Conservation (phyloP, 2,329 filamentous ascomycete species). For the Paraconiothyrium brasiliense region DNA sequence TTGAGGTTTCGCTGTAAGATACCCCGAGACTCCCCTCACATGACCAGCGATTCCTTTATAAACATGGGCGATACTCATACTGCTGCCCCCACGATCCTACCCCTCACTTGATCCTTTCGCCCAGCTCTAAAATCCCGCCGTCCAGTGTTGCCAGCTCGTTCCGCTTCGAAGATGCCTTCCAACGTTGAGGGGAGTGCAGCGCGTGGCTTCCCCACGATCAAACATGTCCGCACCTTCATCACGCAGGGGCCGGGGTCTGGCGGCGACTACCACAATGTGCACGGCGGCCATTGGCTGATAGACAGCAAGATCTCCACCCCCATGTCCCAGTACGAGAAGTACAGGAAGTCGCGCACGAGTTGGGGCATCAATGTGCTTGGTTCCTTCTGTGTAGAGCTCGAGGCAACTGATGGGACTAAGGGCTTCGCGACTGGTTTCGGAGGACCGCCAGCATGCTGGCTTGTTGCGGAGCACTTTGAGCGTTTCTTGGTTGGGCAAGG, state of each 20-base stretch:
- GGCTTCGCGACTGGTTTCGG: slow-evolving; percentile 95
- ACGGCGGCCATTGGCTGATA: slow-evolving; percentile 78
- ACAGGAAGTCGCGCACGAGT: slow-evolving; percentile 85
- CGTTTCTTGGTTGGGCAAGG: slow-evolving; percentile 85
- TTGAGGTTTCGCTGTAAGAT: slow-evolving; percentile 40
- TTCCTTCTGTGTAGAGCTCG: slow-evolving; percentile 90
- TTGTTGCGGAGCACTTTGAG: slow-evolving; percentile 92
- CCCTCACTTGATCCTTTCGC: slow-evolving; percentile 15
- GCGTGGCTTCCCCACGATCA: slow-evolving; percentile 77
- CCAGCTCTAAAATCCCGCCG: not conserved
- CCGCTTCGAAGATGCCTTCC: slow-evolving; percentile 36
- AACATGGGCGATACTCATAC: slow-evolving; percentile 23
- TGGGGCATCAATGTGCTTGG: slow-evolving; percentile 97
- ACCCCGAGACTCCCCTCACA: slow-evolving; percentile 35
- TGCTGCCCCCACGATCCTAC: slow-evolving; percentile 29
- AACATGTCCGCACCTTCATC: slow-evolving; percentile 76
- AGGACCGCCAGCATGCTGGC: slow-evolving; percentile 92
- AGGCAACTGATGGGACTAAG: slow-evolving; percentile 88
- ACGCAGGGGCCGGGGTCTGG: slow-evolving; percentile 72
- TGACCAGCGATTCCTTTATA: slow-evolving; percentile 33
- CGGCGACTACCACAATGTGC: slow-evolving; percentile 93
- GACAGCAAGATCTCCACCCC: slow-evolving; percentile 93
- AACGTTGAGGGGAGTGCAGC: slow-evolving; percentile 30
- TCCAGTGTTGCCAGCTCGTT: slow-evolving; percentile 4
- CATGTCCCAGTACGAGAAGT: slow-evolving; percentile 88